Conservation (phyloP, 108 stramenopile species). For the Nitzschia sp. region DNA sequence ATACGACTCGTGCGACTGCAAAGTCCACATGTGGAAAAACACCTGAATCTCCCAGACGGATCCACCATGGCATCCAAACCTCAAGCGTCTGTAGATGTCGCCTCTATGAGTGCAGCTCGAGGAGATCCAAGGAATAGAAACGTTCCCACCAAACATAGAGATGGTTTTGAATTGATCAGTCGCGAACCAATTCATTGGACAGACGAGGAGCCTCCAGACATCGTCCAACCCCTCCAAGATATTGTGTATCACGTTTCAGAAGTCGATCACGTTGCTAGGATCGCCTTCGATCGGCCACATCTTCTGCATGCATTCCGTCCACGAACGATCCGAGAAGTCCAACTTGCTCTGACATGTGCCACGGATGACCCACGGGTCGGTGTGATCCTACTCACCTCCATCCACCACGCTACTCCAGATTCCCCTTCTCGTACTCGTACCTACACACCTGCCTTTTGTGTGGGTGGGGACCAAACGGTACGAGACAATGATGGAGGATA, state of each 20-base stretch:
- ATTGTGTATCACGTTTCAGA: conserved; percentile 78
- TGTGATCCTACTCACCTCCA: conserved; percentile 74
- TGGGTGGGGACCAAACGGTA: conserved; percentile 91
- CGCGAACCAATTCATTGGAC: conserved; percentile 63
- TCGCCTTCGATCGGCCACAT: conserved; percentile 86
- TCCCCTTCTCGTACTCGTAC: no score
- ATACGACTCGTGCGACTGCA: no score
- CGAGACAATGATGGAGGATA: conserved; percentile 77
- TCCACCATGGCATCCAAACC: no score
- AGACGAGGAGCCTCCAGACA: conserved; percentile 23
- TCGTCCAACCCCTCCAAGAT: conserved; percentile 45
- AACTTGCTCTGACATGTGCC: conserved; percentile 76
- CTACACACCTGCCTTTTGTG: conserved; percentile 88
- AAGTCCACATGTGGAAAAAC: no score
- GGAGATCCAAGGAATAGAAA: conserved; percentile 47
- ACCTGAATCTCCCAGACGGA: no score
- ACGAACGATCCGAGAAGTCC: conserved; percentile 88
- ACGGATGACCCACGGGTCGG: conserved; percentile 77
- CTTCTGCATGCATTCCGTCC: conserved; percentile 93
- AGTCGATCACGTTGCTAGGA: conserved; percentile 65
- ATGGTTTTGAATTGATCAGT: conserved; percentile 78
- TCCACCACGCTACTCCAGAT: no score
- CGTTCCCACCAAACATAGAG: conserved; percentile 68
- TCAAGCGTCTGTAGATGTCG: conserved; percentile 22
- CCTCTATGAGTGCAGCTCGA: conserved; percentile 81